A percentile compares a stretch with the other conserved stretches of the same genome.
Evolutionary conservation across 148 eudicot species (phyloP).

Genomic region (Tetragonia tetragonoides): DNA sequence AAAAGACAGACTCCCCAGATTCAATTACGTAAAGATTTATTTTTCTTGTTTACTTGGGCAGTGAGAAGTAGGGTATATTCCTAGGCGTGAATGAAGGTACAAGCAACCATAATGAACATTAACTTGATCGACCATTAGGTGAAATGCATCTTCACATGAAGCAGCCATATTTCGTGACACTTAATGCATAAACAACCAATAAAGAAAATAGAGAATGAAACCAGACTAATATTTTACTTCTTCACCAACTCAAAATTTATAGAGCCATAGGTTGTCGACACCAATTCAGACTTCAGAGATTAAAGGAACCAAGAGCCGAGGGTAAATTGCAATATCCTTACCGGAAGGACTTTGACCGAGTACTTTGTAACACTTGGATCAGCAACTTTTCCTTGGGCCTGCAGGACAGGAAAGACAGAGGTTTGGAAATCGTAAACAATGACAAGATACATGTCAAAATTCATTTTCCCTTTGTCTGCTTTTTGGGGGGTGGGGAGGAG

Average conservation of each 20-base stretch:
- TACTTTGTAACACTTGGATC: constrained; percentile 91
- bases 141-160: background rate
- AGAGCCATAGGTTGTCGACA: background rate
- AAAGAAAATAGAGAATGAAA: background rate
- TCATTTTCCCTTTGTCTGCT: background rate
- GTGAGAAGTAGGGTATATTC: background rate
- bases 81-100: background rate
- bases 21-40: background rate
- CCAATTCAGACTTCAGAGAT: background rate
- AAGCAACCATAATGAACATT: background rate
- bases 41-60: background rate
- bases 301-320: background rate
- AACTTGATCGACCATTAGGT: background rate
- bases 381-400: constrained; percentile 76
- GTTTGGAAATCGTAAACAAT: background rate
- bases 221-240: background rate
- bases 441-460: background rate
- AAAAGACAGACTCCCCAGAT: background rate
- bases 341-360: constrained; percentile 89
- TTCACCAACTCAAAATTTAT: background rate
- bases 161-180: background rate
- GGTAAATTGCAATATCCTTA: constrained; percentile 35
- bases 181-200: background rate
- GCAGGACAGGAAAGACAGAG: constrained; percentile 20
- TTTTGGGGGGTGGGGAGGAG: background rate